Percentiles rank a stretch among this genome's conserved stretches.
phyloP scores from a whole-genome alignment of 306 rosid genomes.

The Canavalia gladiata region DNA sequence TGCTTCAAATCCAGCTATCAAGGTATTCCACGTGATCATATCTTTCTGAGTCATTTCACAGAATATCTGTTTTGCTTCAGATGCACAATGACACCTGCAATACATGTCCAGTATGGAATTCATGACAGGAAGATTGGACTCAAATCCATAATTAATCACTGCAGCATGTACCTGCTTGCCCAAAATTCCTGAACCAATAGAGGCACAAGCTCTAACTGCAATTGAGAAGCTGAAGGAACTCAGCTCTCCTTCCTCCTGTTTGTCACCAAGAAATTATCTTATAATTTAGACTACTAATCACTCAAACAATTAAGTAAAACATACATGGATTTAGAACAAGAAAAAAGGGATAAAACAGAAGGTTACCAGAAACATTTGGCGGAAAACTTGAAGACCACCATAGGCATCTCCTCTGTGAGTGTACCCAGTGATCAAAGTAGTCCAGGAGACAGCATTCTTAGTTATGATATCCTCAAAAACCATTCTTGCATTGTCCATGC shows the following conservation, averaged over 20 bases:
- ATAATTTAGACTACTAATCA: constrained; percentile 1
- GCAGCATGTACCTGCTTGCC: constrained; percentile 84
- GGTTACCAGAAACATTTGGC: constrained; percentile 71
- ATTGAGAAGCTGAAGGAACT: constrained; percentile 79
- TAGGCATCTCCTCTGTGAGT: constrained; percentile 76
- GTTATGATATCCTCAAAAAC: constrained; percentile 59
- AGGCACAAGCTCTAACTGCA: constrained; percentile 78
- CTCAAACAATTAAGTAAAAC: constrained; percentile 8
- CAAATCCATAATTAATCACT: constrained; percentile 67
- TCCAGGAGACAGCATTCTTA: constrained; percentile 75
- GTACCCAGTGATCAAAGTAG: constrained; percentile 80
- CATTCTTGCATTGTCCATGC: constrained; percentile 62
- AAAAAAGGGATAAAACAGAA: neutral
- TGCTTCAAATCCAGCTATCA: constrained; percentile 77
- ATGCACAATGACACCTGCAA: constrained; percentile 69
- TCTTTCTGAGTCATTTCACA: constrained; percentile 64
- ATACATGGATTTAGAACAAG: neutral
- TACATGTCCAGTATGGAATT: constrained; percentile 82
- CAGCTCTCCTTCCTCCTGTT: constrained; percentile 75
- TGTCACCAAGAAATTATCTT: constrained; percentile 39
- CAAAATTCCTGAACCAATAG: constrained; percentile 51
- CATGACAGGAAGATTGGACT: constrained; percentile 71
- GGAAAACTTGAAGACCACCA: constrained; percentile 67
- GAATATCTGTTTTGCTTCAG: constrained; percentile 71
- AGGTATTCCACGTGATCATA: constrained; percentile 80